phyloP scores from a whole-genome alignment of 192 early-diverging fungal species.

The Fimicolochytrium jonesii region DNA sequence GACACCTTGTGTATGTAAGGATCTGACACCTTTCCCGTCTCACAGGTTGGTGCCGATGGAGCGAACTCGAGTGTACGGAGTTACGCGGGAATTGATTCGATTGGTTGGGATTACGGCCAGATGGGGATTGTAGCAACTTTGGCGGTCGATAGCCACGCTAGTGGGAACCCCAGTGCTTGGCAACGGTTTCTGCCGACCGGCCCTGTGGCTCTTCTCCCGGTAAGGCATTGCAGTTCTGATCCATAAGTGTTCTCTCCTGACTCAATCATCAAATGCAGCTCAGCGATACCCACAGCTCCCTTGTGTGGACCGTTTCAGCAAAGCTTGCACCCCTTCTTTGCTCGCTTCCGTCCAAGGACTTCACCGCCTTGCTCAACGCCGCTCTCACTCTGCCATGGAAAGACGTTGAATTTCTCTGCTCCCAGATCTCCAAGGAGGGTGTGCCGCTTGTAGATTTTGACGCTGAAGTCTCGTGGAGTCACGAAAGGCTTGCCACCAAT shows the following conservation, averaged over 20 bases:
- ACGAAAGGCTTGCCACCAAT: constrained; percentile 20
- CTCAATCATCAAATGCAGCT: constrained; percentile 38
- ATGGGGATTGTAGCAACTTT: constrained; percentile 87
- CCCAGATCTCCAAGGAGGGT: constrained; percentile 44
- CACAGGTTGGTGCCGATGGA: constrained; percentile 87
- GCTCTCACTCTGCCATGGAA: constrained; percentile 67
- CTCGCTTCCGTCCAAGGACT: constrained; percentile 55
- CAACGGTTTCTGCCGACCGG: constrained; percentile 94
- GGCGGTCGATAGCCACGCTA: constrained; percentile 33
- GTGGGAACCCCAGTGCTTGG: constrained; percentile 71
- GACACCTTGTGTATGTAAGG: too few species aligned
- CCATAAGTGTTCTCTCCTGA: not conserved
- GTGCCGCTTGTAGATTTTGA: constrained; percentile 45
- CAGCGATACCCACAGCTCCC: constrained; percentile 56
- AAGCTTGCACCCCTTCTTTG: constrained; percentile 61
- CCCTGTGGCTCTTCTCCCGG: constrained; percentile 90
- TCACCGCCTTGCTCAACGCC: constrained; percentile 72
- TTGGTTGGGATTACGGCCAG: constrained; percentile 84
- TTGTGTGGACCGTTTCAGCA: constrained; percentile 86
- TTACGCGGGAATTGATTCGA: constrained; percentile 73
- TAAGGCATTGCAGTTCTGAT: constrained; percentile 42
- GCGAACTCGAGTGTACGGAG: constrained; percentile 78
- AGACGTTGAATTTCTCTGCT: constrained; percentile 71
- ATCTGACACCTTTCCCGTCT: too few species aligned
- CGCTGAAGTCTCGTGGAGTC: constrained; percentile 67